These are phyloP conservation scores for Cystofilobasidium ferigula DNA, from an alignment of 768 basidiomycete species.

Conservation along the genomic window DNA sequence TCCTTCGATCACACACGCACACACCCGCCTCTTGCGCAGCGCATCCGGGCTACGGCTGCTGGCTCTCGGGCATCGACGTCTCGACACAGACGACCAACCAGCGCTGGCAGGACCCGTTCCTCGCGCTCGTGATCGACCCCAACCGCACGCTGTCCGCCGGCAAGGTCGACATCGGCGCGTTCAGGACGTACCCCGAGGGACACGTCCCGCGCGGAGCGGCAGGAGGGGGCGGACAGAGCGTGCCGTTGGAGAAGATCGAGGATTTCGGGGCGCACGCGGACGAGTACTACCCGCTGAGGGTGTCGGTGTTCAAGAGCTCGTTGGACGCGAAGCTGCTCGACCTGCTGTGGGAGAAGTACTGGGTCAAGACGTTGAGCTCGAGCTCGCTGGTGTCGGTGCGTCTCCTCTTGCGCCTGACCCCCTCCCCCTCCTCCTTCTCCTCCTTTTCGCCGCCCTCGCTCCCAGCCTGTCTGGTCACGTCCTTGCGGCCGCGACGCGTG, in stretches of 20 bases:
- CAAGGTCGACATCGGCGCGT: slow-evolving; percentile 97
- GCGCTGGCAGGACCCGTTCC: slow-evolving; percentile 87
- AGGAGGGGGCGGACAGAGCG: slow-evolving; percentile 91
- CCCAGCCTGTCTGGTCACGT: background rate
- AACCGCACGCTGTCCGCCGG: slow-evolving; percentile 97
- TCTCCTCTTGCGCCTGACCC: too few species aligned
- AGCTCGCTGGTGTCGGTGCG: slow-evolving; percentile 80
- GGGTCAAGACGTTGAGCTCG: slow-evolving; percentile 92
- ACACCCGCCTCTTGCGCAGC: slow-evolving; percentile 32
- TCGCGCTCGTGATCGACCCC: slow-evolving; percentile 95
- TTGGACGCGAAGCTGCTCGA: slow-evolving; percentile 79
- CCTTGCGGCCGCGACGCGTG: background rate
- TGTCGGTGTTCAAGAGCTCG: slow-evolving; percentile 87
- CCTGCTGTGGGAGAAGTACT: slow-evolving; percentile 97
- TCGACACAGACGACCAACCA: slow-evolving; percentile 94
- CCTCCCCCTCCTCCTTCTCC: background rate
- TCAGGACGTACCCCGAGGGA: slow-evolving; percentile 90
- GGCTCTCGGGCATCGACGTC: slow-evolving; percentile 98
- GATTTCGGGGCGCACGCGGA: slow-evolving; percentile 98
- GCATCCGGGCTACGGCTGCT: slow-evolving; percentile 98
- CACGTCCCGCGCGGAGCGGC: slow-evolving; percentile 69
- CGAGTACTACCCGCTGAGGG: slow-evolving; percentile 86
- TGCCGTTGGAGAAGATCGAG: slow-evolving; percentile 92
- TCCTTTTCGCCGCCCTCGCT: background rate
- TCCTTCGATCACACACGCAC: background rate